Evolutionary conservation across 2,329 filamentous ascomycete genomes (phyloP).

Genomic region (Scedosporium dehoogii): DNA sequence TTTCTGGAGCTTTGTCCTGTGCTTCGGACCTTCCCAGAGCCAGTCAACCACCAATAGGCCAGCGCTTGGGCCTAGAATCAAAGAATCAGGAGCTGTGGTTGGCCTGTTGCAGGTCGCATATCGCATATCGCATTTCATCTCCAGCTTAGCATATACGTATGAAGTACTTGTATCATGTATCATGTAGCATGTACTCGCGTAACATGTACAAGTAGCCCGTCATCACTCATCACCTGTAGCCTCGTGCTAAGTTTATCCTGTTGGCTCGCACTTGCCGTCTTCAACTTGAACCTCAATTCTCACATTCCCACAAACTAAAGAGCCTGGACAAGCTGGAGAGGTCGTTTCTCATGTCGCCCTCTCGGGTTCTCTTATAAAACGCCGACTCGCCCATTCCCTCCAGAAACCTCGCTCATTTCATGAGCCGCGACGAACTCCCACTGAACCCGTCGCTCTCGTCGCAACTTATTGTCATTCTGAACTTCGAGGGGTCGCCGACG

Average conservation of each 20-base stretch:
- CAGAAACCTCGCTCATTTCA: too few relatives aligned
- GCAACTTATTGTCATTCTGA: background rate
- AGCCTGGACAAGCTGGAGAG: background rate
- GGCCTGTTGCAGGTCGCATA: background rate
- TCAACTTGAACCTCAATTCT: background rate
- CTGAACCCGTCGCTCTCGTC: background rate
- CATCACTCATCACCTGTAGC: background rate
- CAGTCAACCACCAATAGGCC: background rate
- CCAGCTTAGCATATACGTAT: too few relatives aligned
- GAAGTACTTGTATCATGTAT: too few relatives aligned
- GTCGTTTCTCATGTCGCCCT: background rate
- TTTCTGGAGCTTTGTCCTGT: too few relatives aligned
- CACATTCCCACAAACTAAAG: background rate
- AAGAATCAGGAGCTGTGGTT: background rate
- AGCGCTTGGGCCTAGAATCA: background rate
- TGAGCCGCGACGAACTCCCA: too few relatives aligned
- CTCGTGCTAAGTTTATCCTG: background rate
- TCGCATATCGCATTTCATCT: background rate
- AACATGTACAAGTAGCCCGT: background rate
- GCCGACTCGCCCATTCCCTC: too few relatives aligned
- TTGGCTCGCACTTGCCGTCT: background rate
- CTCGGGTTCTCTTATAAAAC: background rate
- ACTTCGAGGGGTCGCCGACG: background rate
- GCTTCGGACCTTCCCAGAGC: background rate
- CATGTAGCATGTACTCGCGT: too few relatives aligned